phyloP scores from a whole-genome alignment of 1,284 basidiomycete species.

The Clitocybe nebularis region DNA sequence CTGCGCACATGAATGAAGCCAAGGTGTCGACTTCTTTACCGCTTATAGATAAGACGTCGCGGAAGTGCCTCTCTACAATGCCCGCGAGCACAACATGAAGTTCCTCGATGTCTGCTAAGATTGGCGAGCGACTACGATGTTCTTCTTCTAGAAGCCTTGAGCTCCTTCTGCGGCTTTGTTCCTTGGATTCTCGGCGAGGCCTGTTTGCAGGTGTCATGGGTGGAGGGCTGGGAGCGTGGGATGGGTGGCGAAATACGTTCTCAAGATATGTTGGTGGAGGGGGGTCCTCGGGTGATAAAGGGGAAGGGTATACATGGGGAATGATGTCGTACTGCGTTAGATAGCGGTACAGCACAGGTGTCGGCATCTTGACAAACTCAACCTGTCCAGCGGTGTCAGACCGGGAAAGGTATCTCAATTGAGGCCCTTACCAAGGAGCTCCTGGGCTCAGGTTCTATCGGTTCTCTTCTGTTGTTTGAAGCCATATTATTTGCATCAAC shows the following conservation, averaged over 20 bases:
- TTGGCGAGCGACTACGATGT: conserved; percentile 49
- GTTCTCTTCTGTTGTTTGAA: conserved; percentile 13
- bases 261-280: conserved; percentile 60
- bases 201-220: conserved; percentile 57
- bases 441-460: conserved; percentile 14
- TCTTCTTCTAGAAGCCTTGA: conserved; percentile 69
- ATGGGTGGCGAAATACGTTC: conserved; percentile 39
- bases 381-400: conserved; percentile 40
- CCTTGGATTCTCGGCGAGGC: conserved; percentile 59
- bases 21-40: conserved; percentile 71
- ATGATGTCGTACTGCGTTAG: conserved; percentile 66
- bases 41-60: conserved; percentile 46
- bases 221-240: conserved; percentile 47
- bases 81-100: conserved; percentile 60
- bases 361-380: conserved; percentile 64
- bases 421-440: conserved; percentile 17
- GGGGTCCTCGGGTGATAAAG: conserved; percentile 61
- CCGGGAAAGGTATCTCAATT: conserved; percentile 1
- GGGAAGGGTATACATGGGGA: conserved; percentile 64
- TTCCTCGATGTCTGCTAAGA: conserved; percentile 64
- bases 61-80: conserved; percentile 68
- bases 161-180: conserved; percentile 56
- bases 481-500: conserved; percentile 33
- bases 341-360: conserved; percentile 60
- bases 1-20: conserved; percentile 70